Conservation (phyloP, 257 asterid species). For the Parsonsia alboflavescens region DNA sequence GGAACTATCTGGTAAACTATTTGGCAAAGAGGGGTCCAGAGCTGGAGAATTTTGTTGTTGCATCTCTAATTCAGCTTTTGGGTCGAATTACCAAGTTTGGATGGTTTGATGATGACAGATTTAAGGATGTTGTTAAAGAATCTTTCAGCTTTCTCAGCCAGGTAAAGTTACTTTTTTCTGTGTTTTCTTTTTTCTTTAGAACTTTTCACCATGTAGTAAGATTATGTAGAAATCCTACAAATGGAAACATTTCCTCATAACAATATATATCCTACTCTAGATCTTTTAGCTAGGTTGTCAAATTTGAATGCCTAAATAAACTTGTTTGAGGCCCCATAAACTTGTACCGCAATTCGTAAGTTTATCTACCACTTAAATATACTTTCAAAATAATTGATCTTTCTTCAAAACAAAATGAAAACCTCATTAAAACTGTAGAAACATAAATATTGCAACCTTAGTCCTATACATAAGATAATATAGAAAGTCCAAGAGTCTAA, state of each 20-base stretch:
- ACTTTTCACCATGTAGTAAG: background rate
- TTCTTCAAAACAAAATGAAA: no score
- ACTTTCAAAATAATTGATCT: no score
- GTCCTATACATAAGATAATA: no score
- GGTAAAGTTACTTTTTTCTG: constrained; percentile 36
- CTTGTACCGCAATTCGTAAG: no score
- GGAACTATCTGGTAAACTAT: constrained; percentile 90
- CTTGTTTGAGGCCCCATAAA: no score
- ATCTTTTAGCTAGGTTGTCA: no score
- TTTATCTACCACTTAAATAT: no score
- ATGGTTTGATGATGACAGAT: constrained; percentile 95
- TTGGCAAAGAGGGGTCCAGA: constrained; percentile 98
- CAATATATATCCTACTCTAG: no score
- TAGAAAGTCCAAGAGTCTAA: no score
- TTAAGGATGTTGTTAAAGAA: constrained; percentile 84
- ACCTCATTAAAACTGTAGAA: no score
- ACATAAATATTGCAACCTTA: no score
- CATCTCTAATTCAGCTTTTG: constrained; percentile 81
- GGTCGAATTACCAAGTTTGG: constrained; percentile 97
- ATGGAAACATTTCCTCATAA: background rate
- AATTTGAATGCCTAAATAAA: no score
- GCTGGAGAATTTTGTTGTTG: constrained; percentile 86
- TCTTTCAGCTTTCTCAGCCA: constrained; percentile 81
- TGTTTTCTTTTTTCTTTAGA: background rate
- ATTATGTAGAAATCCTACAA: background rate